Percentiles rank a stretch among this genome's conserved stretches.
phyloP scores from a whole-genome alignment of 1,284 basidiomycete genomes.

The Rugosomyces carneus region DNA sequence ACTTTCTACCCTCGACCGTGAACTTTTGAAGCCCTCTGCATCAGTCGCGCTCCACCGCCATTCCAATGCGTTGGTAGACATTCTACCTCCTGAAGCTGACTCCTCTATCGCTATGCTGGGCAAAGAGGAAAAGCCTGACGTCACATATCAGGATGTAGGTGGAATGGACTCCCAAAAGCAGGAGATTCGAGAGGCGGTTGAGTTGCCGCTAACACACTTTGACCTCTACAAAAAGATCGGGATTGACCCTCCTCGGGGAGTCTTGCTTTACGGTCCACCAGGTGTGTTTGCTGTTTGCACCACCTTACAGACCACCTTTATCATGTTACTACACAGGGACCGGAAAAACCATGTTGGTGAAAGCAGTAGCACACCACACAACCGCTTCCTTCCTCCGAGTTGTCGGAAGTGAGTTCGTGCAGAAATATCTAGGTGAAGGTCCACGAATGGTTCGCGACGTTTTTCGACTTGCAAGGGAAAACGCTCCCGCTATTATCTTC shows the following conservation, averaged over 20 bases:
- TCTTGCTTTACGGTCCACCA: constrained; percentile 89
- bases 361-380: constrained; percentile 96
- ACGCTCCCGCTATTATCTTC: constrained; percentile 97
- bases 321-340: constrained; percentile 58
- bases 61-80: constrained; percentile 98
- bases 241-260: constrained; percentile 96
- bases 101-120: constrained; percentile 94
- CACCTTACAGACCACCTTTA: constrained; percentile 1
- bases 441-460: constrained; percentile 99
- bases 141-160: constrained; percentile 87
- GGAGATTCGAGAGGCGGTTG: constrained; percentile 98
- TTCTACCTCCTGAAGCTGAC: constrained; percentile 97
- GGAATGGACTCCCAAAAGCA: constrained; percentile 99
- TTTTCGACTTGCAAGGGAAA: constrained; percentile 95
- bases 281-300: constrained; percentile 39
- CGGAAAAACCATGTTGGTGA: constrained; percentile 99
- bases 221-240: constrained; percentile 99
- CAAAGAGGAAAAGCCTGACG: constrained; percentile 91
- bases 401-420: constrained; percentile 97
- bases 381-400: constrained; percentile 98
- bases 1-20: constrained; percentile 94
- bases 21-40: constrained; percentile 94
- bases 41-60: constrained; percentile 98
- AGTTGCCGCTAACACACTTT: constrained; percentile 96
- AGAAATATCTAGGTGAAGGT: constrained; percentile 99